Base-by-base conservation (phyloP, 2,329 filamentous ascomycete genomes). In the Stagonosporopsis chrysanthemi region DNA sequence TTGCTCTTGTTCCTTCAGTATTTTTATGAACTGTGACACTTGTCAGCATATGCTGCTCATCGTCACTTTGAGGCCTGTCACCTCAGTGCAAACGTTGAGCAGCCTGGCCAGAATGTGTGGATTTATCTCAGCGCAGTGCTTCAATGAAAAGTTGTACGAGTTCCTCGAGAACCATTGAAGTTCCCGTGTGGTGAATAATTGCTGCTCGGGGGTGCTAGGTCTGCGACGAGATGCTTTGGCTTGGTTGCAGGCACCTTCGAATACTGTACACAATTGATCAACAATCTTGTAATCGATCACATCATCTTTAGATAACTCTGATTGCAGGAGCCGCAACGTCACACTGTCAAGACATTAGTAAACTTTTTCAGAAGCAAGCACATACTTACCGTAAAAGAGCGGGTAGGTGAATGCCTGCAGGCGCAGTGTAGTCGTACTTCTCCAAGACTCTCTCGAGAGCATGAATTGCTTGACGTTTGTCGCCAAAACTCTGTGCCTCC, bases 111-210 rank as follows among this genome's bases (percentile, higher is more conserved):
- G 79, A 45, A 81, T 75, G 6, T 74, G 71, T 1, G 87, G 80
- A 23, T 83, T 72, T 81, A 89, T 88, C 0, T 83, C 79, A 1
- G 82, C 80, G 63, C 82, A 83, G 56, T 88, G 81, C 58, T 87
- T 86, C 4, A 94, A 75, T 0, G 87, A 88, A 6, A 92, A 74
- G 63, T 95, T 96, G 78, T 96, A 96, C 1, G 89, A 84, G 61
- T 90, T 94, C 61, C 88, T 88, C 35, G 88, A 89, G 71, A 96
- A 93, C 92, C 92, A 96, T 64, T 93, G 84, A 3, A 96, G 80
- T 66, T 97, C 92, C 3, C 81, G 73, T 0, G 82, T 56, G 0
- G 83, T 84, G 68, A 92, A 92, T 1, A 68, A 49, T 39, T 73
- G 65, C 23, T 72, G 66, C 0, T 82, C 56, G 1, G 82, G 52